A percentile compares a stretch with the other conserved stretches of the same genome.
These are phyloP conservation scores for Podospora pseudopauciseta DNA, from an alignment of 495 filamentous ascomycete genomes.

Conservation along the genomic window DNA sequence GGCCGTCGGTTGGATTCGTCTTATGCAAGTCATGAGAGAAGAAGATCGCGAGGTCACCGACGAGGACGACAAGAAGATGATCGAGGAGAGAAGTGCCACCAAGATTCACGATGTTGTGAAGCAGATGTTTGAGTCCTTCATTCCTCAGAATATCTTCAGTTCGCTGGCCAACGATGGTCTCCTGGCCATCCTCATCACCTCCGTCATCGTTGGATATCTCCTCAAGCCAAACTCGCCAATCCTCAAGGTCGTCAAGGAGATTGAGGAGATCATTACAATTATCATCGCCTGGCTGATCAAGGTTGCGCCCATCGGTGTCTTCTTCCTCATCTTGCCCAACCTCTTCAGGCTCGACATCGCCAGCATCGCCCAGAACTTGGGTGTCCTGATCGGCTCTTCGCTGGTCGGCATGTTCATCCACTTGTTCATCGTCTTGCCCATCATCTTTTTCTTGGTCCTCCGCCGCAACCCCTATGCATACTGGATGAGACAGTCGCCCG, in stretches of 20 bases:
- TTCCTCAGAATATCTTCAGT: constrained; percentile 30
- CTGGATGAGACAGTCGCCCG: constrained; percentile 27
- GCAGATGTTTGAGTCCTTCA: constrained; percentile 34
- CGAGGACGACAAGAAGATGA: constrained; percentile 14
- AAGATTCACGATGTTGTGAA: constrained; percentile 27
- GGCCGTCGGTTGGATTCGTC: constrained; percentile 26
- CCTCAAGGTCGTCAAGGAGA: constrained; percentile 22
- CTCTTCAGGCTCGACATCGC: constrained; percentile 30
- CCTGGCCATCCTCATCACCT: constrained; percentile 27
- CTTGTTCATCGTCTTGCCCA: constrained; percentile 29
- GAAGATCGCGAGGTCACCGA: not conserved
- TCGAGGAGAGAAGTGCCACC: constrained; percentile 16
- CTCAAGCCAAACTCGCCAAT: constrained; percentile 19
- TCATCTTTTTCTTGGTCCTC: constrained; percentile 25
- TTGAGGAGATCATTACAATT: constrained; percentile 31
- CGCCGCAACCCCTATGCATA: constrained; percentile 28
- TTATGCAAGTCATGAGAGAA: constrained; percentile 19
- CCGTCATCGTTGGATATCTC: constrained; percentile 27
- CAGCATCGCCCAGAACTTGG: constrained; percentile 31
- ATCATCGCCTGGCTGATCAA: constrained; percentile 35
- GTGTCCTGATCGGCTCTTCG: constrained; percentile 30
- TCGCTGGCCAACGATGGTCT: constrained; percentile 32
- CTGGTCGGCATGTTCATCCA: constrained; percentile 29
- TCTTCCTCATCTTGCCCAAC: constrained; percentile 37
- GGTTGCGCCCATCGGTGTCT: constrained; percentile 34